Base-by-base conservation (phyloP, 2,329 filamentous ascomycete species). In the Alternaria ethzedia region DNA sequence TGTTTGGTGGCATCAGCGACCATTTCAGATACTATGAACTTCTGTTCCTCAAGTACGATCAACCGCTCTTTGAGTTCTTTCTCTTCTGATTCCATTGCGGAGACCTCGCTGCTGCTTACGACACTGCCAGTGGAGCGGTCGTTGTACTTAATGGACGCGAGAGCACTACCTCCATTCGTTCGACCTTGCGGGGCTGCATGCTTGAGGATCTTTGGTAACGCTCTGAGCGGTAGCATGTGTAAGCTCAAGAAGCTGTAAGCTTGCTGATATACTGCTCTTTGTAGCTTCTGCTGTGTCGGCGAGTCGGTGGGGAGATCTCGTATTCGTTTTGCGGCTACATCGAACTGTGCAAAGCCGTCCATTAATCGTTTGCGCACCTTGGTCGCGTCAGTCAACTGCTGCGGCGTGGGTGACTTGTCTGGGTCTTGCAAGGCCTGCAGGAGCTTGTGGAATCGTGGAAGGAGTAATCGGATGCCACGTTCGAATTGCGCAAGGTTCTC, bases 331-430 rank as follows among this genome's bases (percentile, higher is more conserved):
- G 94, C 93, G 0, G 93, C 93, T 4, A 88, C 83, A 71, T 96
- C 92, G 77, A 97, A 97, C 73, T 97, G 94, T 11, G 89, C 87
- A 74, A 97, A 97, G 9, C 93, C 91, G 72, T 97, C 94, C 62
- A 93, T 94, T 1, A 97, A 85, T 21, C 94, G 87, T 78, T 93
- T 96, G n/a, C 94, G 90, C 11, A 96, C 91, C 80, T 96, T 96
- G 47, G 91, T 90, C 0, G 94, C 94, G 71, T 97, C 94, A 57
- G 92, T 87, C 47, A 97, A 89, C 76, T 97, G 92, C 6, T 88
- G 84, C 8, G 87, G 84, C 3, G 88, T 84, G 0, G 89, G 89
- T 12, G 90, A 88, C 45, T 86, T 86, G 25, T 89, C 87, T 0
- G 89, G 88, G 70, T 91, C 88, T 81, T 97, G 94, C 5, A 97